phyloP scores from a whole-genome alignment of 495 filamentous ascomycete genomes.

The Copromyces sp. region DNA sequence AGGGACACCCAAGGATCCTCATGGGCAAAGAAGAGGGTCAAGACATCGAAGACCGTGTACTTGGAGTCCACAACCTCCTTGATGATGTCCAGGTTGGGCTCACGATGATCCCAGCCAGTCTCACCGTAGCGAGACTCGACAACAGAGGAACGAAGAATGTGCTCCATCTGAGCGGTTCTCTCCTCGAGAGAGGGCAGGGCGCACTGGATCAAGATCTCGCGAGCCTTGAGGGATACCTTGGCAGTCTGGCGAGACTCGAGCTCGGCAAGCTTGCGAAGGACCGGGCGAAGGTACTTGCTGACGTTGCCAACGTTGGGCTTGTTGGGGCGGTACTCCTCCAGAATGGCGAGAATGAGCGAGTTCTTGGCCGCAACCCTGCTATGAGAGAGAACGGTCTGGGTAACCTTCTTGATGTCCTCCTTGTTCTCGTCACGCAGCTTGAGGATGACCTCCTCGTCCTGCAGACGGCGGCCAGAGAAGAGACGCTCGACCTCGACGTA shows the following conservation, averaged over 20 bases:
- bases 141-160: constrained; percentile 95
- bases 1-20: constrained; percentile 90
- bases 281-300: constrained; percentile 73
- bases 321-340: constrained; percentile 91
- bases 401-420: constrained; percentile 73
- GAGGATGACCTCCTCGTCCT: constrained; percentile 92
- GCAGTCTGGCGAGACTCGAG: constrained; percentile 79
- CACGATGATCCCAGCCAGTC: constrained; percentile 92
- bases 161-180: constrained; percentile 92
- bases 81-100: constrained; percentile 74
- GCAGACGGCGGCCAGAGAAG: constrained; percentile 72
- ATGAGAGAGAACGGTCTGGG: constrained; percentile 86
- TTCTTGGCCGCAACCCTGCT: constrained; percentile 89
- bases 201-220: constrained; percentile 93
- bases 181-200: constrained; percentile 93
- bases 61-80: constrained; percentile 98
- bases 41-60: constrained; percentile 94
- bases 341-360: constrained; percentile 81
- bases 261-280: constrained; percentile 79
- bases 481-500: constrained; percentile 77
- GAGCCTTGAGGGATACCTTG: constrained; percentile 93
- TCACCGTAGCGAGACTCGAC: constrained; percentile 94
- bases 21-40: constrained; percentile 89
- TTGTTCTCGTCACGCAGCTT: constrained; percentile 93
- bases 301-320: constrained; percentile 83